Percentiles rank a stretch among this genome's conserved stretches.
Conservation (phyloP, 139 green algal species). For the Edaphochlamys debaryana region DNA sequence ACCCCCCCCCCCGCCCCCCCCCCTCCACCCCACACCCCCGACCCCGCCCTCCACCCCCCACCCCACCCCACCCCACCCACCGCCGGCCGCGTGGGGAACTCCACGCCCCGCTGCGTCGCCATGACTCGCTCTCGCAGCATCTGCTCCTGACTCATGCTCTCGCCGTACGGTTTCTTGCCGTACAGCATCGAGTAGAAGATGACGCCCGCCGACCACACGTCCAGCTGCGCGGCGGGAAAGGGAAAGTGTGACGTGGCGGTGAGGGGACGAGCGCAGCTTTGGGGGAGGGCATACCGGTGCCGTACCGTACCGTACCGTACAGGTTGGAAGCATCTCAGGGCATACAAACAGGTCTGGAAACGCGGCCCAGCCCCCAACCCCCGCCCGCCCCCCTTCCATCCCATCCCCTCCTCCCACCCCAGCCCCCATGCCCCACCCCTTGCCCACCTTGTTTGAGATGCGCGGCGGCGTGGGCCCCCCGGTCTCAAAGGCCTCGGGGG, state of each 20-base stretch:
- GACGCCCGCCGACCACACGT: conserved; percentile 93
- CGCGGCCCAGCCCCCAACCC: too few relatives aligned
- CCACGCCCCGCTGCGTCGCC: conserved; percentile 19
- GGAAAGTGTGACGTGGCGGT: too few relatives aligned
- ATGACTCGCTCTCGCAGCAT: conserved; percentile 86
- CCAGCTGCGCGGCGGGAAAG: conserved; percentile 66
- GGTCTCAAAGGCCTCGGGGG: conserved; percentile 86
- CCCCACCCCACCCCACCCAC: conserved; percentile 37
- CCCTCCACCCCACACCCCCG: not conserved
- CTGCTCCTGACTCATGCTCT: conserved; percentile 80
- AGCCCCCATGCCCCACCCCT: too few relatives aligned
- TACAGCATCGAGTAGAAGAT: conserved; percentile 97
- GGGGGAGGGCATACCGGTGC: too few relatives aligned
- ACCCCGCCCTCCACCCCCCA: conserved; percentile 62
- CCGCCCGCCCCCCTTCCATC: too few relatives aligned
- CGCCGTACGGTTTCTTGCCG: conserved; percentile 86
- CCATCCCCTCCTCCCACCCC: too few relatives aligned
- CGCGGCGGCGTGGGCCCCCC: conserved; percentile 13
- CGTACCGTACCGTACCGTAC: too few relatives aligned
- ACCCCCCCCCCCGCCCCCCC: not conserved
- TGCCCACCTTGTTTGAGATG: conserved; percentile 93
- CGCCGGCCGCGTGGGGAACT: conserved; percentile 23
- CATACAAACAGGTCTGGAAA: too few relatives aligned
- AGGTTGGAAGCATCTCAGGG: too few relatives aligned
- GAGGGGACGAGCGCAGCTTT: too few relatives aligned